Base-by-base conservation (phyloP, 495 filamentous ascomycete genomes). In the Collariella sp. region DNA sequence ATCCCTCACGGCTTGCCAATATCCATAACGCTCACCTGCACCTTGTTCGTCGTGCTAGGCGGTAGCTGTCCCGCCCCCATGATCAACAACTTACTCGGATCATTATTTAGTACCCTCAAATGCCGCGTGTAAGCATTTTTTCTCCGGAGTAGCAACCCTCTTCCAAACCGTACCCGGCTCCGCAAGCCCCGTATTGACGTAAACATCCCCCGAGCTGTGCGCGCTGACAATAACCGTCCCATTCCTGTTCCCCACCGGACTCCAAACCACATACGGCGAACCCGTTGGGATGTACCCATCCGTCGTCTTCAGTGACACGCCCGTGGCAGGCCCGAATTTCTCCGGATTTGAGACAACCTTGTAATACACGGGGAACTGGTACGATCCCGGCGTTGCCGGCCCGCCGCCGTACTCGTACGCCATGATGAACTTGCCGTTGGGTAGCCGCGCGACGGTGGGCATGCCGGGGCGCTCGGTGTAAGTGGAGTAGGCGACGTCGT, bases 381-480 rank as follows among this genome's bases (percentile, higher is more conserved):
- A 43, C 13, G 11, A 10, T 7, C 12, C 1, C 2, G 16, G 18
- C 0, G 81, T 77, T 3, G 65, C 70, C 54, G 73, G 72, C 34
- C 44, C 58, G 10, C 80, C 81, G 39, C 80, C 79, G 55, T 78
- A 81, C 66, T 87, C 83, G 62, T 84, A 84, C 24, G 75, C 74
- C 65, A 79, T 76, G 57, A 87, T 81, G 59, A 73, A 87, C 59
- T 80, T 70, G 40, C 73, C 73, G 59, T 82, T 80, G 1, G 81
- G 81, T 15, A 86, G 74, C 56, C 76, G 50, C n/a, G 54, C 63
- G 5, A 84, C 73, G 9, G 75, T 75, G 9, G 83, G 76, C 84
- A 88, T 88, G 40, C 84, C 84, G 0, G 84, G 84, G 7, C 84
- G 76, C 44, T 75, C 76, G n/a, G 73, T 76, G 60, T 87, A 85